Evolutionary conservation across 306 rosid species (phyloP), one percentile per base, ranked within the genome.

Genomic region (Malus domestica): DNA sequence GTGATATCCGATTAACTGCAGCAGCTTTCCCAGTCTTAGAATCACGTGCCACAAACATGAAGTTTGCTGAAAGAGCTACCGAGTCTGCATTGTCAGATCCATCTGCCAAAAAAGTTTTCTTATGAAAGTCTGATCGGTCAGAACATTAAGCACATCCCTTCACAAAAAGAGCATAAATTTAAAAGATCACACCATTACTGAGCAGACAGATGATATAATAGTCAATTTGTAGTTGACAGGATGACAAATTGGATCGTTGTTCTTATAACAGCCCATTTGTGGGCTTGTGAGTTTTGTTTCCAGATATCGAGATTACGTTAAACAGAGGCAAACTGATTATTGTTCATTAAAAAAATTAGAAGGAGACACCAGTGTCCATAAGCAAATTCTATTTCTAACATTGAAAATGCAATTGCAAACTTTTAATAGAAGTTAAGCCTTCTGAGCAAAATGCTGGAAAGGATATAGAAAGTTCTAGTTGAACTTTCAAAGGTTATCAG

Each of bases 21-120:
- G 97, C 93, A 79, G 97, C 96, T 85, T 92, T 95, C 71, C 89
- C 93, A 18, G 96, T 92, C 82, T 88, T 71, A 42, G 92, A 92
- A 85, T 95, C 99, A 40, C 97, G 97, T 6, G 99, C 99, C 80
- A 95, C 99, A 68, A 92, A 95, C 82, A 88, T 95, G 90, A 95
- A 95, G 84, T 95, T 92, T 67, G 99, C 97, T 55, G 97, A 88
- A 25, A 95, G 85, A 69, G 87, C 93, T 54, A 86, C 84, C 12
- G 76, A 75, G 62, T 92, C 90, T 69, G 91, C 80, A 54, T 66
- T 69, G 67, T 79, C 83, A 70, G 74, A 79, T 69, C 73, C 80
- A 46, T 79, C 92, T 82, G 82, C 86, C 83, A 72, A 83, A 67
- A 32, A 46, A 51, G 42, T 4, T 38, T 19, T 1, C 73, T 62